A percentile compares a stretch with the other conserved stretches of the same genome.
phyloP scores from a whole-genome alignment of 495 filamentous ascomycete genomes.

The Daldinia loculata region DNA sequence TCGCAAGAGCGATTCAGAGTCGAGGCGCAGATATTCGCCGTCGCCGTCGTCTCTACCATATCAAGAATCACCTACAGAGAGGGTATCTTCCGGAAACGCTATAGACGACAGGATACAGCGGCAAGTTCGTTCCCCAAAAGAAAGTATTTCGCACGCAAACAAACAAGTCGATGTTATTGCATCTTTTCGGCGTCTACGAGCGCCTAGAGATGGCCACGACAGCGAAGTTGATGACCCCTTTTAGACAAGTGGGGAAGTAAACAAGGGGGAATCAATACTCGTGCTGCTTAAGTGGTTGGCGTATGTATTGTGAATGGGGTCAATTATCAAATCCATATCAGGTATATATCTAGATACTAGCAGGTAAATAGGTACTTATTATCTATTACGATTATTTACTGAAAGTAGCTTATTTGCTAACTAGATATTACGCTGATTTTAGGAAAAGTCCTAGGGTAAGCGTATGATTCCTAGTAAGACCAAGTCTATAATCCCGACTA shows the following conservation, averaged over 20 bases:
- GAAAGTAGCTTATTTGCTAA: too few species aligned
- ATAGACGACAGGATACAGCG: background rate
- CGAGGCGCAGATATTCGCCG: background rate
- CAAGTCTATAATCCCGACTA: too few species aligned
- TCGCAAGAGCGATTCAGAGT: background rate
- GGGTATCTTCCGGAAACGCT: background rate
- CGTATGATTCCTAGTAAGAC: too few species aligned
- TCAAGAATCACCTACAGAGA: background rate
- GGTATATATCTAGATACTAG: background rate
- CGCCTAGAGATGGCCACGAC: background rate
- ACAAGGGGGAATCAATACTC: background rate
- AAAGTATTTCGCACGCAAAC: background rate
- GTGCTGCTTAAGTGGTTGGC: too few species aligned
- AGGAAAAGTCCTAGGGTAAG: too few species aligned
- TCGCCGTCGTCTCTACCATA: background rate
- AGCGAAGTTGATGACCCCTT: background rate
- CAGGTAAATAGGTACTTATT: too few species aligned
- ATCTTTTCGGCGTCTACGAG: background rate
- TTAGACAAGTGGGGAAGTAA: too few species aligned
- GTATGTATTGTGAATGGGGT: too few species aligned
- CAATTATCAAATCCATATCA: too few species aligned
- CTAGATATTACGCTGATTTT: too few species aligned
- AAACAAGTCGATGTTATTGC: background rate
- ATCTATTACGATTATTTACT: too few species aligned
- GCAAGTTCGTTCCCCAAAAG: background rate